Conservation (phyloP, 2,329 filamentous ascomycete genomes). For the Neonectria punicea region DNA sequence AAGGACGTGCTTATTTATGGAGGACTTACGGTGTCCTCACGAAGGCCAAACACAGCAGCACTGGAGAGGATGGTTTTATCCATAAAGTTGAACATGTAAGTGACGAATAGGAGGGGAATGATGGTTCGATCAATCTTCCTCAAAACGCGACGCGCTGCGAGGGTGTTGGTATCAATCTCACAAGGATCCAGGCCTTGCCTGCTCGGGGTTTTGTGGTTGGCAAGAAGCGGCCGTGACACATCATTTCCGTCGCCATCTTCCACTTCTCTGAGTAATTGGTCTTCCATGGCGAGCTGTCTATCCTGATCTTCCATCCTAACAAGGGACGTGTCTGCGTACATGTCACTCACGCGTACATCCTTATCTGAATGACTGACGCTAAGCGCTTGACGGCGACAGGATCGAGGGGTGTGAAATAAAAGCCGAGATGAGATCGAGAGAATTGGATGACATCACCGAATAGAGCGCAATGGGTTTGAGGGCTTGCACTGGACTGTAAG, state of each 20-base stretch:
- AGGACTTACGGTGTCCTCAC: slow-evolving; percentile 54
- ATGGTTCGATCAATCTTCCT: slow-evolving; percentile 66
- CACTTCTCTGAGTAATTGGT: not conserved
- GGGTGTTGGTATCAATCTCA: not conserved
- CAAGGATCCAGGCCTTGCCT: not conserved
- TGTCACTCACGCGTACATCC: not conserved
- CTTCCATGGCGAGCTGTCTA: not conserved
- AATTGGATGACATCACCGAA: not conserved
- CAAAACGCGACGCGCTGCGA: slow-evolving; percentile 52
- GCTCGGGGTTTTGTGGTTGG: not conserved
- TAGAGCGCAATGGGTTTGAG: not conserved
- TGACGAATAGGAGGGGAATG: slow-evolving; percentile 66
- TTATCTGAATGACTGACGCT: not conserved
- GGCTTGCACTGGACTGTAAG: not conserved
- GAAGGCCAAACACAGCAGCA: slow-evolving; percentile 66
- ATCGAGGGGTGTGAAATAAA: too few species aligned
- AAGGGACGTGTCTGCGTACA: slow-evolving; percentile 4
- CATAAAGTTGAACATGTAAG: slow-evolving; percentile 70
- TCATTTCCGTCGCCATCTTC: not conserved
- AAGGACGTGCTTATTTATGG: not conserved
- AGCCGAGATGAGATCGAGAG: not conserved
- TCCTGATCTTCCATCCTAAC: not conserved
- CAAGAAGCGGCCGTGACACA: slow-evolving; percentile 23
- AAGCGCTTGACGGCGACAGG: not conserved
- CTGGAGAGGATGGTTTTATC: slow-evolving; percentile 68